Base-by-base conservation (phyloP, 805 yeast species). In the Yarrowia divulgata region DNA sequence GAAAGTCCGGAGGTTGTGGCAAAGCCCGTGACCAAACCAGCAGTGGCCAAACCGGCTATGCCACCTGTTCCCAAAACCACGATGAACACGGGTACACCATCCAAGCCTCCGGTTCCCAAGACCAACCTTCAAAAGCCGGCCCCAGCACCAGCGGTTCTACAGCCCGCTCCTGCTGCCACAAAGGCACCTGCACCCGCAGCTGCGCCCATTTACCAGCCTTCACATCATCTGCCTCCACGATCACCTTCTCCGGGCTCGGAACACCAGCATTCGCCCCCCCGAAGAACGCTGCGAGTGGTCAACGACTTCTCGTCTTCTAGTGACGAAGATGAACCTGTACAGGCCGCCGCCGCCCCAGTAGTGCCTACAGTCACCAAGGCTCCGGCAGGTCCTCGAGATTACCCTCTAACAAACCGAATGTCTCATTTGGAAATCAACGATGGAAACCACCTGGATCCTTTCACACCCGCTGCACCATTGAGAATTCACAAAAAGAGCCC, bases 281-380 rank as follows among this genome's bases (percentile, higher is more conserved):
- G 52, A 37, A 37, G 68, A 37, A 49, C 57, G 6, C 57, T 63
- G 37, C 35, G 68, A 48, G 68, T 63, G 37, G 68, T 63, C 34
- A 63, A 63, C 48, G 68, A 63, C 39, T 48, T 39, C 13, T 48
- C 57, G 12, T 63, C 68, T 19, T 63, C 68, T 10, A 57, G 63
- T 14, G 63, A 57, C 29, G 68, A 63, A 19, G 68, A 63, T 7
- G 68, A 63, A 8, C 35, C 68, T 10, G 37, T 54, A 8, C 63
- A 37, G 3, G n/a, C 35, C 2, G 8, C 19, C 1, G 23, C 63
- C 4, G 18, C 64, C 34, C 48, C 37, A 0, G 16, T 14, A 12
- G 60, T 40, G 39, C 63, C 63, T n/a, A 42, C 63, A 5, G 48
- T 42, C 63, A 18, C 34, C 52, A 60, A 45, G 52, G 18, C 66